phyloP scores from a whole-genome alignment of 805 yeast genomes.

The Lachancea waltii region DNA sequence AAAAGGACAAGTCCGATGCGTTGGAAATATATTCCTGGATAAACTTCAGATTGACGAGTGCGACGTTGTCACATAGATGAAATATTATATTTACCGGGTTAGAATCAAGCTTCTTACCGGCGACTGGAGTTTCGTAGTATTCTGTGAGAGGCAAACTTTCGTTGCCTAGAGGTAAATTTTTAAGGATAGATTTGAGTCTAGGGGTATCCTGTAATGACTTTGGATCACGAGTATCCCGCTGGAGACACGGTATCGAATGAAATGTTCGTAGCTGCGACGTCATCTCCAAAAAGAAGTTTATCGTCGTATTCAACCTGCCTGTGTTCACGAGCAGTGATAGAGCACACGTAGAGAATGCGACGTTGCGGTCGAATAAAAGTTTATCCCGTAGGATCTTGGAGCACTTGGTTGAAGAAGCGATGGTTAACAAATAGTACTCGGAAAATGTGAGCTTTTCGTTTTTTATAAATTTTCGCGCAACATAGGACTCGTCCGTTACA shows the following conservation, averaged over 20 bases:
- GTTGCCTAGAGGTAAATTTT: conserved; percentile 35
- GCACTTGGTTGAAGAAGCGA: conserved; percentile 77
- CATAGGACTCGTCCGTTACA: conserved; percentile 31
- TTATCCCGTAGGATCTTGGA: conserved; percentile 79
- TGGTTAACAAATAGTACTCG: conserved; percentile 72
- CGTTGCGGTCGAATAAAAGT: conserved; percentile 51
- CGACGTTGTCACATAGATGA: conserved; percentile 58
- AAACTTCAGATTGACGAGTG: conserved; percentile 39
- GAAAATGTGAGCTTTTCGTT: conserved; percentile 64
- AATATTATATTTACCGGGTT: conserved; percentile 77
- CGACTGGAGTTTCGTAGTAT: conserved; percentile 53
- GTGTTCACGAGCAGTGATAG: conserved; percentile 83
- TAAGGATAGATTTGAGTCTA: conserved; percentile 78
- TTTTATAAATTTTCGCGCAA: conserved; percentile 32
- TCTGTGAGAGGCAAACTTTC: conserved; percentile 43
- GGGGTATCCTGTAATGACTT: conserved; percentile 94
- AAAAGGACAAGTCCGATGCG: conserved; percentile 38
- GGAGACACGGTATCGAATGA: conserved; percentile 88
- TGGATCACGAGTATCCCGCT: conserved; percentile 41
- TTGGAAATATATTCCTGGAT: conserved; percentile 18
- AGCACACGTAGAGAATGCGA: conserved; percentile 67
- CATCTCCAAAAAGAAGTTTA: conserved; percentile 93
- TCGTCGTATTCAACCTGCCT: conserved; percentile 91
- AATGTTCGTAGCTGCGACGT: conserved; percentile 86
- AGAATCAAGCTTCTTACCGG: conserved; percentile 37